These are phyloP conservation scores for Globisporangium emineosum DNA, from an alignment of 352 stramenopile genomes.

Conservation along the genomic window DNA sequence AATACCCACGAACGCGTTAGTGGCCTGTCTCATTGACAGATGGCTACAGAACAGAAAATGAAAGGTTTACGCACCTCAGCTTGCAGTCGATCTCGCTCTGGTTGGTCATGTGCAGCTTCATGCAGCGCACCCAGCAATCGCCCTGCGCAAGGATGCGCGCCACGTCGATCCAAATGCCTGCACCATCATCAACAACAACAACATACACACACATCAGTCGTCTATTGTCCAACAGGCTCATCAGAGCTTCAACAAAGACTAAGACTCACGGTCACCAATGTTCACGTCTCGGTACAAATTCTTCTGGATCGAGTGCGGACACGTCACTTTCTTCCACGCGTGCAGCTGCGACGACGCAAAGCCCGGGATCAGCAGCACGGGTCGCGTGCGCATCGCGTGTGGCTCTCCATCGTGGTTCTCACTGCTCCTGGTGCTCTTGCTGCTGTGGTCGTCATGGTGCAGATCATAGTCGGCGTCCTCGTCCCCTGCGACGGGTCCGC, in stretches of 20 bases:
- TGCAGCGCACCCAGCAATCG: constrained; percentile 76
- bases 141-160: constrained; percentile 65
- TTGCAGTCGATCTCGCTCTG: constrained; percentile 76
- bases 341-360: constrained; percentile 81
- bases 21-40: background rate
- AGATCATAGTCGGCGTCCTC: constrained; percentile 9
- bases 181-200: background rate
- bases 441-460: background rate
- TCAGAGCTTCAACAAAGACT: background rate
- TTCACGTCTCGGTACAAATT: constrained; percentile 78
- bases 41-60: background rate
- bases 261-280: constrained; percentile 62
- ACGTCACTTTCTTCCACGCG: constrained; percentile 58
- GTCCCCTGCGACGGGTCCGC: constrained; percentile 12
- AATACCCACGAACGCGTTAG: background rate
- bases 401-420: background rate
- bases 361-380: constrained; percentile 70
- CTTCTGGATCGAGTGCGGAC: constrained; percentile 61
- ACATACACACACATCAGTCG: background rate
- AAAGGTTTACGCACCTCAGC: constrained; percentile 34
- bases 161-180: constrained; percentile 72
- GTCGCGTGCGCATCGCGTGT: constrained; percentile 28
- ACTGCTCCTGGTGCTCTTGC: background rate
- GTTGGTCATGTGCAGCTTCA: constrained; percentile 66
- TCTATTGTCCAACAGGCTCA: background rate